Conservation (phyloP, 179 eudicot genomes). For the Silene noctiflora region DNA sequence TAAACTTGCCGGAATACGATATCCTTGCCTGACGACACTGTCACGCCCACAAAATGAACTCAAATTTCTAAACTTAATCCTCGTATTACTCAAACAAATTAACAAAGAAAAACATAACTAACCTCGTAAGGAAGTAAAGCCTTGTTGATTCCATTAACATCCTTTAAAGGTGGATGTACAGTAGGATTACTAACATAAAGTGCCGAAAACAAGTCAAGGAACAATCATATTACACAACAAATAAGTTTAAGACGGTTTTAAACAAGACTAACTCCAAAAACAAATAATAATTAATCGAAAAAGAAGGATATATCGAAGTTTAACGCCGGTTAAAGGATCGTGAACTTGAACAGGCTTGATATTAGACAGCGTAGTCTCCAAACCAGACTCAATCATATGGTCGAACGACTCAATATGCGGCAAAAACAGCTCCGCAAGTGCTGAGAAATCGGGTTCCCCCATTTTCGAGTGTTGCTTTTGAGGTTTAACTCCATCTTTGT, state of each 20-base stretch:
- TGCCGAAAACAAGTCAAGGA: slow-evolving; percentile 18
- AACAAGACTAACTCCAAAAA: background rate
- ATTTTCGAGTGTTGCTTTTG: background rate
- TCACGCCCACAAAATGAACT: slow-evolving; percentile 11
- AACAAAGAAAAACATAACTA: background rate
- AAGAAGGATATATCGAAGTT: slow-evolving; percentile 84
- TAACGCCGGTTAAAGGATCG: slow-evolving; percentile 38
- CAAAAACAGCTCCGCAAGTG: slow-evolving; percentile 56
- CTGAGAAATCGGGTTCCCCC: slow-evolving; percentile 32
- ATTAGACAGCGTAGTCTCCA: slow-evolving; percentile 36
- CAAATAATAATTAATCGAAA: background rate
- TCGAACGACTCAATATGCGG: slow-evolving; percentile 82
- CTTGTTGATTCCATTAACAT: slow-evolving; percentile 29
- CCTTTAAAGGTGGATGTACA: slow-evolving; percentile 57
- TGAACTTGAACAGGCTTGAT: slow-evolving; percentile 56
- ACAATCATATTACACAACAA: background rate
- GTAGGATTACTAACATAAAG: slow-evolving; percentile 59
- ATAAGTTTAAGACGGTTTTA: background rate
- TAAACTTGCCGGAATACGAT: slow-evolving; percentile 64
- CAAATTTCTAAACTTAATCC: background rate
- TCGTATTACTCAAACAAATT: background rate
- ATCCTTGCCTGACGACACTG: slow-evolving; percentile 96
- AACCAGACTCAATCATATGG: slow-evolving; percentile 50
- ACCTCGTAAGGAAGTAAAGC: slow-evolving; percentile 78
- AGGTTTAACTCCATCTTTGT: background rate